Percentiles rank a stretch among this genome's conserved stretches.
These are phyloP conservation scores for Agrostemma githago DNA, from an alignment of 148 eudicot genomes.

Conservation along the genomic window DNA sequence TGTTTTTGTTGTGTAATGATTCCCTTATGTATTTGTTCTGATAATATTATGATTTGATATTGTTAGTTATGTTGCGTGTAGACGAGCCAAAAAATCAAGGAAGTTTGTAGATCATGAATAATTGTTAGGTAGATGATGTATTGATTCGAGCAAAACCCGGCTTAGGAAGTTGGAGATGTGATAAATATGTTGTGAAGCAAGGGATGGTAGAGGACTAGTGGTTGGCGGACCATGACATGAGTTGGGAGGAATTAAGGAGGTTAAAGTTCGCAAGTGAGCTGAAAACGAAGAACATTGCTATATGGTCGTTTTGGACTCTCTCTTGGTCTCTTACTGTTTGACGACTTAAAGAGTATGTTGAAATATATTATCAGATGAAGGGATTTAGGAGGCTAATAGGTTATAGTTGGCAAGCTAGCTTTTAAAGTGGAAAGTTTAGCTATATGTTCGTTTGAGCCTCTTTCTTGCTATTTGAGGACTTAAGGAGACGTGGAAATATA, in stretches of 20 bases:
- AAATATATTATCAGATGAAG: not conserved
- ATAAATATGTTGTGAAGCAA: not conserved
- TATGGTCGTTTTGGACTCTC: not conserved
- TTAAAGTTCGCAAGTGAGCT: not conserved
- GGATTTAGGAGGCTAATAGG: too few relatives aligned
- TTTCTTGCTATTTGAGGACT: not conserved
- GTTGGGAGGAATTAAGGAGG: too few relatives aligned
- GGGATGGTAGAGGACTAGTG: not conserved
- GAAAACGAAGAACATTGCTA: not conserved
- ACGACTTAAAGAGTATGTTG: not conserved
- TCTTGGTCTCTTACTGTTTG: not conserved
- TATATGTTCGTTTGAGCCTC: too few relatives aligned
- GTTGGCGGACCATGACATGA: not conserved
- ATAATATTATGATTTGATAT: too few relatives aligned
- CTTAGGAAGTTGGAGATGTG: not conserved
- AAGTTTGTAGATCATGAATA: not conserved
- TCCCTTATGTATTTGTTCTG: not conserved
- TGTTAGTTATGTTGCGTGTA: too few relatives aligned
- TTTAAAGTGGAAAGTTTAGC: too few relatives aligned
- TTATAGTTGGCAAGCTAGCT: too few relatives aligned
- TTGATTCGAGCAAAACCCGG: not conserved
- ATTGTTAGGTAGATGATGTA: not conserved
- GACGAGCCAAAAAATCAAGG: not conserved
- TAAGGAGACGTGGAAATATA: not conserved
- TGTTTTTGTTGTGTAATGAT: not conserved